phyloP scores from a whole-genome alignment of 495 filamentous ascomycete genomes.

The Tuber aestivum region DNA sequence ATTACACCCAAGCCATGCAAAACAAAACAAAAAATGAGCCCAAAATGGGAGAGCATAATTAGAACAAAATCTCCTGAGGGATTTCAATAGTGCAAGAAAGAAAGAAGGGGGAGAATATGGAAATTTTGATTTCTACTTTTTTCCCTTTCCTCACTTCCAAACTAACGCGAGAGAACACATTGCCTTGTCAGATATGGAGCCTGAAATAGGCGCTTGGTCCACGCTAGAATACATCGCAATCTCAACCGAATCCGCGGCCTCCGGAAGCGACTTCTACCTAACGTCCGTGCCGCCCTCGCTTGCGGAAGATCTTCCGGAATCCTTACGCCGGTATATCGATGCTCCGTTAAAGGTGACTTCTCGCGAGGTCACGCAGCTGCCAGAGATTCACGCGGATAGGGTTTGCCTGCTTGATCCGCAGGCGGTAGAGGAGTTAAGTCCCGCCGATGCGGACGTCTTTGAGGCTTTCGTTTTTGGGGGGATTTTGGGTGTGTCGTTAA shows the following conservation, averaged over 20 bases:
- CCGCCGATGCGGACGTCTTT: constrained; percentile 74
- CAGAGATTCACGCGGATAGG: constrained; percentile 55
- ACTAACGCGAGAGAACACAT: background rate
- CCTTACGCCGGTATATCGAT: constrained; percentile 61
- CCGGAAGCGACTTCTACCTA: constrained; percentile 67
- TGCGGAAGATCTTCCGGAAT: constrained; percentile 50
- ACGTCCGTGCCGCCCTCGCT: constrained; percentile 70
- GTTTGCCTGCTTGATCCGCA: constrained; percentile 88
- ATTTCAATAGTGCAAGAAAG: background rate
- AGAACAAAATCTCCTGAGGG: background rate
- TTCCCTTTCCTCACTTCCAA: background rate
- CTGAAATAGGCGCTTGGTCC: constrained; percentile 88
- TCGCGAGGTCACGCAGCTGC: constrained; percentile 68
- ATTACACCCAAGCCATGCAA: background rate
- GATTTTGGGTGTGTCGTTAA: constrained; percentile 66
- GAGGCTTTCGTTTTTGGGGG: constrained; percentile 93
- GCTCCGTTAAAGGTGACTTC: constrained; percentile 44
- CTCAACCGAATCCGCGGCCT: constrained; percentile 65
- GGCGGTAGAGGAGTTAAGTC: constrained; percentile 69
- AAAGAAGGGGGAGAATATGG: background rate
- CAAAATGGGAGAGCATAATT: background rate
- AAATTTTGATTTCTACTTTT: background rate
- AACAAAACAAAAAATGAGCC: background rate
- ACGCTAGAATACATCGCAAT: constrained; percentile 83
- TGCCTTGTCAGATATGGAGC: constrained; percentile 38